Percentiles rank a stretch among this genome's conserved stretches.
Evolutionary conservation across 805 yeast species (phyloP).

Genomic region (Wickerhamomyces ciferrii): DNA sequence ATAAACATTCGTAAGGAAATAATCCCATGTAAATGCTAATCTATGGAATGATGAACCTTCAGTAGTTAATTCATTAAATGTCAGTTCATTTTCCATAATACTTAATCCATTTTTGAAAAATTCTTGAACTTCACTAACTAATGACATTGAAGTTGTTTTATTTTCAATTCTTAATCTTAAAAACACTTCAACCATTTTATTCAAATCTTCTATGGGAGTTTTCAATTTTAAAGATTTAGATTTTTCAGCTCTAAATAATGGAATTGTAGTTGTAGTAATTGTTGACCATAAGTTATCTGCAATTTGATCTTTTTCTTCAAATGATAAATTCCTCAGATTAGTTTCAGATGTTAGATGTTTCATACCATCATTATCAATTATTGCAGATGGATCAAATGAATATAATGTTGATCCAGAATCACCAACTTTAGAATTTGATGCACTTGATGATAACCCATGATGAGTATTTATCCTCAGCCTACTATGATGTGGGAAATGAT

Average conservation of each 20-base stretch:
- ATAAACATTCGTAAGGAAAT: constrained; percentile 47
- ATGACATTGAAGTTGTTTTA: constrained; percentile 28
- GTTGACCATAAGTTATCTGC: constrained; percentile 48
- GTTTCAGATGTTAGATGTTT: constrained; percentile 26
- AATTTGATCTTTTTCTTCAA: constrained; percentile 31
- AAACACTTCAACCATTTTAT: constrained; percentile 38
- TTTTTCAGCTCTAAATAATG: constrained; percentile 44
- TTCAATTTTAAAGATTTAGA: constrained; percentile 22
- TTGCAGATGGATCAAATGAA: constrained; percentile 27
- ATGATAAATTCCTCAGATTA: constrained; percentile 21
- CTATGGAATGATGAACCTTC: constrained; percentile 22
- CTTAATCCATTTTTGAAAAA: constrained; percentile 39
- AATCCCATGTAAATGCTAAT: constrained; percentile 47
- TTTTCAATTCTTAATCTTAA: constrained; percentile 31
- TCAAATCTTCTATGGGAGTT: constrained; percentile 54
- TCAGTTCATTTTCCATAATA: constrained; percentile 30
- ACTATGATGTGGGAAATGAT: constrained; percentile 8
- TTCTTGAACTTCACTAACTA: constrained; percentile 41
- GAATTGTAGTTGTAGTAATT: constrained; percentile 34
- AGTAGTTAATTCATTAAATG: constrained; percentile 23
- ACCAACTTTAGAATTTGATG: constrained; percentile 29
- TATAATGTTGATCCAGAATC: constrained; percentile 29
- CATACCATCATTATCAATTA: constrained; percentile 23
- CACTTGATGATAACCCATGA: constrained; percentile 27
- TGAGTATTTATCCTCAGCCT: constrained; percentile 16